Evolutionary conservation across 2,329 filamentous ascomycete genomes (phyloP), one percentile per base, ranked within the genome.

Genomic region (Epichloe glyceriae): DNA sequence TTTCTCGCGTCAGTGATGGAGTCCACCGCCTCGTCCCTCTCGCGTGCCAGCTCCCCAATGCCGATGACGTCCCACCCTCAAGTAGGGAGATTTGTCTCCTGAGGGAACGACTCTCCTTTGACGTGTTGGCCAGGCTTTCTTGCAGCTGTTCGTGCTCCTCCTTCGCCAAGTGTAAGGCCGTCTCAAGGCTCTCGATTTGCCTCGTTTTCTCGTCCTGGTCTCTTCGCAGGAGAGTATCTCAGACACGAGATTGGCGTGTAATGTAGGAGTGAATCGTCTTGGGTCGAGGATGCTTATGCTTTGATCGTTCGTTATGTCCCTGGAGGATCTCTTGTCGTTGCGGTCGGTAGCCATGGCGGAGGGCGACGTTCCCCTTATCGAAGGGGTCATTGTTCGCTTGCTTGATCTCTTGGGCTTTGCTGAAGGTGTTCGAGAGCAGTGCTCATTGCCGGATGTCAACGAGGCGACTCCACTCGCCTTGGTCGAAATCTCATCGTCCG

Each of bases 221-320:
- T 52, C 93, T 78, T 20, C 90, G 82, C 47, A 98, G 70, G 2
- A 83, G 39, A 98, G 73, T 55, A 98, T 98, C 66, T 98, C 93
- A 0, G 91, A 91, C 1, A 98, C 91, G 6, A 98, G 73, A 47
- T 88, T 96, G 8, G 93, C 93, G 65, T 97, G 93, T 11, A 98
- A 71, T 0, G 90, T 97, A 1, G 93, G 93, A 0, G 93, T 98
- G 62, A 98, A 96, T 38, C 93, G 80, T 50, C 91, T 82, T 3
- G 93, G 89, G 62, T 98, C 93, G 33, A 96, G 73, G 20, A 88
- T 82, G 57, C 79, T 76, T 52, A 89, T 81, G 43, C 72, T 79
- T 55, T 91, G 85, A 56, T 91, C 82, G 50, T 70, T 76, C 20
- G 72, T 69, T 22, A 79, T 67, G 62, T 88, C 82, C 52, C 74